Percentiles rank a stretch among this genome's conserved stretches.
Conservation (phyloP, 441 rosid genomes). For the Croton setiger region DNA sequence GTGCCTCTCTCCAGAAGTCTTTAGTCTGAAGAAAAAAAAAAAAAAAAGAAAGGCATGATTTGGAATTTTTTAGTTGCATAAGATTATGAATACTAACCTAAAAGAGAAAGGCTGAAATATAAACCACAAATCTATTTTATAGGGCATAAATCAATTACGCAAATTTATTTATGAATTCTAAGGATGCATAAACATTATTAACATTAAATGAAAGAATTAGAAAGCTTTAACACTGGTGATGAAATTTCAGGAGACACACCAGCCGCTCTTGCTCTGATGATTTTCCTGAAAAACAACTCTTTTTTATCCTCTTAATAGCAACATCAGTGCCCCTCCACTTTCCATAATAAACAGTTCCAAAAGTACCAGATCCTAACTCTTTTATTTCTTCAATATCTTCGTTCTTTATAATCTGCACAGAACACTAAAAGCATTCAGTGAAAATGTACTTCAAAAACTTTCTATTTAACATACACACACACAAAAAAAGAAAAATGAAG, state of each 20-base stretch:
- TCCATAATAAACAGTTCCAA: slow-evolving; percentile 83
- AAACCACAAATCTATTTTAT: not conserved
- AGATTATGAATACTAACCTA: not conserved
- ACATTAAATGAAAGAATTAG: not conserved
- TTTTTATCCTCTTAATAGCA: slow-evolving; percentile 88
- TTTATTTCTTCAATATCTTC: slow-evolving; percentile 74
- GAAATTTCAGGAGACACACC: slow-evolving; percentile 38
- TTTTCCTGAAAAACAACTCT: slow-evolving; percentile 76
- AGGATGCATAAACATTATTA: not conserved
- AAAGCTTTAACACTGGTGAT: not conserved
- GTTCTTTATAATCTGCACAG: slow-evolving; percentile 61
- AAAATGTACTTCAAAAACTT: not conserved
- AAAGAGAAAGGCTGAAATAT: not conserved
- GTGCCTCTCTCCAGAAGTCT: slow-evolving; percentile 99
- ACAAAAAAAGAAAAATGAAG: not conserved
- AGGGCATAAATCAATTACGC: not conserved
- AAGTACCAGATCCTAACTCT: slow-evolving; percentile 93
- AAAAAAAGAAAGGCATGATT: not conserved
- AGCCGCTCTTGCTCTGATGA: slow-evolving; percentile 78
- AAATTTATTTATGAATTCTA: not conserved
- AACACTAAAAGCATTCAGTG: slow-evolving; percentile 4
- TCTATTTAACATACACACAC: not conserved
- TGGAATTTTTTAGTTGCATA: slow-evolving; percentile 11
- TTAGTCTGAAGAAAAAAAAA: slow-evolving; percentile 50
- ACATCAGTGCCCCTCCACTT: slow-evolving; percentile 98